Evolutionary conservation across 2,329 filamentous ascomycete genomes (phyloP), one percentile per base, ranked within the genome.

Genomic region (Tolypocladium endophyticum): DNA sequence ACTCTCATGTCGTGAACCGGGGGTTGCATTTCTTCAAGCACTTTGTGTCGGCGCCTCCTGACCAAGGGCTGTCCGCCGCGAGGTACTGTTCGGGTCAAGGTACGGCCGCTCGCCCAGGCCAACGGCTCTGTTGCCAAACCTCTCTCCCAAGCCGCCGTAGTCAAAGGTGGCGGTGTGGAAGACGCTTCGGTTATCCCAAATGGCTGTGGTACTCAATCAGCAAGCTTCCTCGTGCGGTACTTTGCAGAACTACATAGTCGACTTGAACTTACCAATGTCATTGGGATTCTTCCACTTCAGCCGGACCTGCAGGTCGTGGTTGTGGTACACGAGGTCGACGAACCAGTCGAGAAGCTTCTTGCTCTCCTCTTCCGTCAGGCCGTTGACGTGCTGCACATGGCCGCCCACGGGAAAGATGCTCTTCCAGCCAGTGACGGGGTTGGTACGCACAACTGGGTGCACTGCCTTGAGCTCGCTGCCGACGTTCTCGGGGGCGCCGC

Each of bases 351-450:
- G 70, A n/a, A 84, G 70, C 52, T 74, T 67, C 55, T 74, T 70
- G 60, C 75, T 79, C 70, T 84, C 81, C 1, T 74, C 72, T 3
- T 76, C 70, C 0, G 73, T 76, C 6, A 84, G 69, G 0, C 73
- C 79, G 61, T 83, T 80, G 71, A 84, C 81, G 59, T 75, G 71
- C 50, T 75, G 69, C 0, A 80, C 77, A 65, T 82, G 79, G 25
- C 76, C 75, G 16, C 80, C 81, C 1, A 81, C 73, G 2, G 79
- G 78, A 63, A 82, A 84, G 38, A 83, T 68, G 47, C 73, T 77
- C 68, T 82, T 83, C 81, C 81, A 84, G 2, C 81, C 81, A 0
- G 81, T 84, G 0, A 84, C 80, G 0, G 81, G 81, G 67, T 84
- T 84, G 12, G 81, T 84, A 47, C 81, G 77, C 30, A 85, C 69